Percentiles rank a stretch among this genome's conserved stretches.
Conservation (phyloP, 495 filamentous ascomycete genomes). For the Annulohypoxylon stygium region DNA sequence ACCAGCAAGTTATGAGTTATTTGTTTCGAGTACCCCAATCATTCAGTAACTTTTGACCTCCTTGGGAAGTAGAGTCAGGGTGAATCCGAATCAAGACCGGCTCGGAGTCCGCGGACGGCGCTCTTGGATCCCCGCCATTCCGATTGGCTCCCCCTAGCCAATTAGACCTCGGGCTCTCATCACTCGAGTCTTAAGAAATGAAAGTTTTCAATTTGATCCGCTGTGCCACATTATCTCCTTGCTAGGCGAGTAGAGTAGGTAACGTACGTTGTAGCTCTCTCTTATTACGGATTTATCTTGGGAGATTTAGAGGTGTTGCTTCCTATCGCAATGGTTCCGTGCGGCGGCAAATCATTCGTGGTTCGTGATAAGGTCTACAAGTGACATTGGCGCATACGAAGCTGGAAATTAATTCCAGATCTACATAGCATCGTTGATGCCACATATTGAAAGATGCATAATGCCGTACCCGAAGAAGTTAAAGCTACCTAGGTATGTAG, state of each 20-base stretch:
- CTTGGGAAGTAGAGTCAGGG: background rate
- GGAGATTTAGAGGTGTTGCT: background rate
- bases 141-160: background rate
- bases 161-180: background rate
- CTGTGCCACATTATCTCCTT: background rate
- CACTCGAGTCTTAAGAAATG: background rate
- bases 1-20: background rate
- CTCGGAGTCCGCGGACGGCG: constrained; percentile 15
- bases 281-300: background rate
- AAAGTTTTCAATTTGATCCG: background rate
- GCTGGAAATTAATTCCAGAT: background rate
- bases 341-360: background rate
- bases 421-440: background rate
- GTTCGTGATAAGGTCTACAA: background rate
- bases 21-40: constrained; percentile 4
- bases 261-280: background rate
- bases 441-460: background rate
- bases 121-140: background rate
- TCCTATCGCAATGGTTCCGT: background rate
- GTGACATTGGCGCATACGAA: background rate
- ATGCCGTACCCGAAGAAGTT: background rate
- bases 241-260: too few species aligned
- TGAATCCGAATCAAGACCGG: constrained; percentile 3
- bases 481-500: background rate
- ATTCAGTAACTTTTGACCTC: background rate